Conservation (phyloP, 2,329 filamentous ascomycete genomes). For the Pseudocercospora macadamiae region DNA sequence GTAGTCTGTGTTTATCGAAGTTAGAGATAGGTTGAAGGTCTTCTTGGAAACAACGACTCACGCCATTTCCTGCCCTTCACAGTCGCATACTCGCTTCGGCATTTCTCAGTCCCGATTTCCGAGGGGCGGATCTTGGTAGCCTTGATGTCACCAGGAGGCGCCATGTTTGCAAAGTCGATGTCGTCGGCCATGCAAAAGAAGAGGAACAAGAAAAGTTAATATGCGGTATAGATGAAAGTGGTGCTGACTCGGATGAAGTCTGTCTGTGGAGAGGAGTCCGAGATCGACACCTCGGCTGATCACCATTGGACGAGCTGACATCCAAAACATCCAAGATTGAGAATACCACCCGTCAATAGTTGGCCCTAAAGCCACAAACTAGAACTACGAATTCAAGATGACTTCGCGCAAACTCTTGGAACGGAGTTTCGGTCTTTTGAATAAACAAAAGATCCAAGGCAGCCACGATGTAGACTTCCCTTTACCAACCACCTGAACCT, state of each 20-base stretch:
- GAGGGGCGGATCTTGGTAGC: slow-evolving; percentile 13
- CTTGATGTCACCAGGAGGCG: slow-evolving; percentile 1
- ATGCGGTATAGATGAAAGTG: not conserved
- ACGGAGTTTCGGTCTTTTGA: too few relatives aligned
- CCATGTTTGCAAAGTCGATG: not conserved
- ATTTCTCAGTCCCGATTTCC: slow-evolving; percentile 12
- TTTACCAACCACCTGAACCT: too few relatives aligned
- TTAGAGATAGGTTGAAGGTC: not conserved
- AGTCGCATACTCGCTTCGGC: slow-evolving; percentile 49
- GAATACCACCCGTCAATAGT: too few relatives aligned
- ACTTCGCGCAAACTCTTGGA: too few relatives aligned
- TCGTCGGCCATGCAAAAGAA: not conserved
- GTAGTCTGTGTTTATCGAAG: slow-evolving; percentile 12
- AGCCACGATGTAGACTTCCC: too few relatives aligned
- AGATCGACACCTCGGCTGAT: too few relatives aligned
- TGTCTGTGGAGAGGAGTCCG: too few relatives aligned
- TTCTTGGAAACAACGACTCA: slow-evolving; percentile 33
- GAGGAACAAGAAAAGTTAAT: not conserved
- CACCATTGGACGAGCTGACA: too few relatives aligned
- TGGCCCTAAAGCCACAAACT: too few relatives aligned
- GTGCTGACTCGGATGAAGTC: not conserved
- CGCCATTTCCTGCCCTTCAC: slow-evolving; percentile 73
- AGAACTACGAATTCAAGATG: too few relatives aligned
- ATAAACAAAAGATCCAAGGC: too few relatives aligned
- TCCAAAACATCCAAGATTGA: too few relatives aligned